Conservation (phyloP, 73 alveolate species). For the Tetrahymena malaccensis region DNA sequence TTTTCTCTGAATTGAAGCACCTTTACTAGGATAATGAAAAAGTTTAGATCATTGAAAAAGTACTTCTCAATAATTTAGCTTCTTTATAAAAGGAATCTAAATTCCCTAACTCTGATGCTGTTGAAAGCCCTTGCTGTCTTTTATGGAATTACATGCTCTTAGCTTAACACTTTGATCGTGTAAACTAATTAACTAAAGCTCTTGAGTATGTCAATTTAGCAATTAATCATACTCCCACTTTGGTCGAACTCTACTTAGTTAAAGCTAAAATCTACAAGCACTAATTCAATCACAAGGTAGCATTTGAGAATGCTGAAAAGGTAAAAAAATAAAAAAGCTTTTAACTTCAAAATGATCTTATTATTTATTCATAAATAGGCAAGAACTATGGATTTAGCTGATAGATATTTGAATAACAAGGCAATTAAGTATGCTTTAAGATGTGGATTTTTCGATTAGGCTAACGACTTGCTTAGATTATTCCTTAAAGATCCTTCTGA, state of each 20-base stretch:
- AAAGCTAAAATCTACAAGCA: constrained; percentile 75
- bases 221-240: constrained; percentile 84
- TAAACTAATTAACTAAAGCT: constrained; percentile 66
- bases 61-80: constrained; percentile 5
- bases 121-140: constrained; percentile 49
- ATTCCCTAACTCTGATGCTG: constrained; percentile 37
- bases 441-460: constrained; percentile 59
- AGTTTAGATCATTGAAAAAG: constrained; percentile 37
- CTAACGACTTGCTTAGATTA: constrained; percentile 69
- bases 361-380: constrained; percentile 32
- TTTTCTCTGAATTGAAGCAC: constrained; percentile 52
- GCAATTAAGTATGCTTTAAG: constrained; percentile 69
- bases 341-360: not conserved
- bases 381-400: constrained; percentile 85
- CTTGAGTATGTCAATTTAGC: constrained; percentile 69
- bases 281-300: constrained; percentile 62
- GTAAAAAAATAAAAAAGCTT: not conserved
- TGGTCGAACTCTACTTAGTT: constrained; percentile 73
- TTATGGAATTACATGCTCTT: constrained; percentile 51
- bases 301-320: constrained; percentile 59
- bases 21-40: constrained; percentile 40
- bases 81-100: constrained; percentile 21
- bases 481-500: constrained; percentile 76
- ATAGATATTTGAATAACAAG: constrained; percentile 86
- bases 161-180: constrained; percentile 66